Evolutionary conservation across 73 alveolate species (phyloP).

Genomic region (Halteria grandinella): DNA sequence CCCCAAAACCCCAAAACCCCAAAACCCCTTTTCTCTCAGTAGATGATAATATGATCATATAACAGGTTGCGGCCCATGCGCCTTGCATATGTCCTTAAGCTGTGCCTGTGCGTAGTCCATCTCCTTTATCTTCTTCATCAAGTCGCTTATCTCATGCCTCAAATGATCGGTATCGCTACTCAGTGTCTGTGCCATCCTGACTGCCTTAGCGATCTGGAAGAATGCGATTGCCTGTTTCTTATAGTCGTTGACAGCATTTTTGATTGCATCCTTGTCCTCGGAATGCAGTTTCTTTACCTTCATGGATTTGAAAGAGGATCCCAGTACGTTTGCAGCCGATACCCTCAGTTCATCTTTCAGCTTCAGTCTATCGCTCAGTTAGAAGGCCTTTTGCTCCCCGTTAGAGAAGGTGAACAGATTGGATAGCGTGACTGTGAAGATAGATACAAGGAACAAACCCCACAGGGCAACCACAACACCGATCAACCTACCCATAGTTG

Average conservation of each 20-base stretch:
- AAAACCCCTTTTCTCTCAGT: no score
- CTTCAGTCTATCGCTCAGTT: conserved; percentile 50
- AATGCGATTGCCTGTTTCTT: conserved; percentile 34
- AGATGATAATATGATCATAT: no score
- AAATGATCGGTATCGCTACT: conserved; percentile 21
- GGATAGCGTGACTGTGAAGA: conserved; percentile 89
- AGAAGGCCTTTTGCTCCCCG: conserved; percentile 69
- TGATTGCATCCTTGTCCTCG: conserved; percentile 2
- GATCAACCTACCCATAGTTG: conserved; percentile 91
- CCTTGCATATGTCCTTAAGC: neutral
- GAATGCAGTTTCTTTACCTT: conserved; percentile 2
- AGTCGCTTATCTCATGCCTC: conserved; percentile 28
- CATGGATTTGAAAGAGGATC: conserved; percentile 31
- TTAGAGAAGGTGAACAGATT: conserved; percentile 75
- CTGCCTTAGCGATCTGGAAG: conserved; percentile 19
- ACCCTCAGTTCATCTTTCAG: conserved; percentile 59
- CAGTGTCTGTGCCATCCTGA: conserved; percentile 17
- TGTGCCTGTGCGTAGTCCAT: conserved; percentile 31
- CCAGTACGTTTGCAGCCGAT: conserved; percentile 55
- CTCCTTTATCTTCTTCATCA: conserved; percentile 18
- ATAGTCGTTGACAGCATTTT: conserved; percentile 29
- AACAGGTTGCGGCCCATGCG: no score
- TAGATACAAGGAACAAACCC: conserved; percentile 94
- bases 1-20: no score
- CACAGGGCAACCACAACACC: conserved; percentile 91